Conservation (phyloP, 306 rosid species). For the Vigna unguiculata region DNA sequence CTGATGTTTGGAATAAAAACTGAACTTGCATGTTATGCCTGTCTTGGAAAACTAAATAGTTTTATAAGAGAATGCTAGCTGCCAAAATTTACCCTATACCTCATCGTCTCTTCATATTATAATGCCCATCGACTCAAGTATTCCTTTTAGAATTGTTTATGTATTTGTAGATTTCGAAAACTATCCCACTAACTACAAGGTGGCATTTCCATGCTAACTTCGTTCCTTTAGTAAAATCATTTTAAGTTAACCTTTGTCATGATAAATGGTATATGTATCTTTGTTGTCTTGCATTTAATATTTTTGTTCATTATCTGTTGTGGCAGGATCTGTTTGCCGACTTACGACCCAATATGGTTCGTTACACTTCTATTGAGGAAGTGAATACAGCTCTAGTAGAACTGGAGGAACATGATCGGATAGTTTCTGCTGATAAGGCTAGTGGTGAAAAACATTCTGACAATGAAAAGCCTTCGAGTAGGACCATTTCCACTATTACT, state of each 20-base stretch:
- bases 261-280: neutral
- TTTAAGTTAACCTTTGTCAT: neutral
- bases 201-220: neutral
- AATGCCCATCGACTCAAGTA: neutral
- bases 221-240: neutral
- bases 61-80: slow-evolving; percentile 15
- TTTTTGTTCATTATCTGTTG: slow-evolving; percentile 27
- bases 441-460: slow-evolving; percentile 75
- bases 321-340: slow-evolving; percentile 93
- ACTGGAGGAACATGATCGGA: slow-evolving; percentile 81
- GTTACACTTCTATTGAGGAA: slow-evolving; percentile 83
- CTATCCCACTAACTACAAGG: neutral
- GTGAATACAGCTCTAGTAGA: slow-evolving; percentile 86
- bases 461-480: slow-evolving; percentile 65
- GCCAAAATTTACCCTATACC: slow-evolving; percentile 6
- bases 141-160: slow-evolving; percentile 14
- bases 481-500: slow-evolving; percentile 52
- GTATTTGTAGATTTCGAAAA: slow-evolving; percentile 11
- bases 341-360: slow-evolving; percentile 88
- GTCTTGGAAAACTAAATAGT: neutral
- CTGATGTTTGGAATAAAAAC: slow-evolving; percentile 17
- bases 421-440: slow-evolving; percentile 68
- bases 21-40: slow-evolving; percentile 26
- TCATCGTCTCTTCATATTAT: neutral
- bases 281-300: slow-evolving; percentile 30